Evolutionary conservation across 495 filamentous ascomycete species (phyloP).

Genomic region (Lichina pygmaea): DNA sequence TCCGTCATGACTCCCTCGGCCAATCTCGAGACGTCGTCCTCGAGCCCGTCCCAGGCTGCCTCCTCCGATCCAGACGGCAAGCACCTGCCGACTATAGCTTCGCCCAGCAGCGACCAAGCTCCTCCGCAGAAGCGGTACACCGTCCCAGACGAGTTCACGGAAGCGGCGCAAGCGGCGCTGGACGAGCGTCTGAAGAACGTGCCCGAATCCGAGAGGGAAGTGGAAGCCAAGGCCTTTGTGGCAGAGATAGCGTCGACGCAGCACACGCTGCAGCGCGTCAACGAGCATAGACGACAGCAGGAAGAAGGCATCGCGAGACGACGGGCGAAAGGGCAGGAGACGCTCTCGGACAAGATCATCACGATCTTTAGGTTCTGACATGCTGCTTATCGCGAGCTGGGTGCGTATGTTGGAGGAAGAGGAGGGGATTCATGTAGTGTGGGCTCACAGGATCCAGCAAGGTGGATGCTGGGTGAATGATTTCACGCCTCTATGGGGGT

Average conservation of each 20-base stretch:
- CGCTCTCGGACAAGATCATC: slow-evolving; percentile 20
- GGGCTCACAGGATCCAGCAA: no score
- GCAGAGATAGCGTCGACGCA: slow-evolving; percentile 30
- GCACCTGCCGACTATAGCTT: no score
- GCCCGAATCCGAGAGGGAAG: slow-evolving; percentile 29
- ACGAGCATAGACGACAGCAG: slow-evolving; percentile 26
- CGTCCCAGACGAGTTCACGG: slow-evolving; percentile 9
- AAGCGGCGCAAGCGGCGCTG: slow-evolving; percentile 16
- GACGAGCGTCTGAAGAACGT: slow-evolving; percentile 29
- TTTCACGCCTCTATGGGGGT: no score
- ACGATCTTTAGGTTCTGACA: slow-evolving; percentile 7
- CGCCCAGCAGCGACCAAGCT: no score
- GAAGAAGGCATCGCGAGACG: slow-evolving; percentile 27
- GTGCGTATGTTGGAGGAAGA: no score
- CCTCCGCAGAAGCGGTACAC: background rate
- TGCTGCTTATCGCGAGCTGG: no score
- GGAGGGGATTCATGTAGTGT: no score
- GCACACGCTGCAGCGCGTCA: slow-evolving; percentile 23
- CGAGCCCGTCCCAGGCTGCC: background rate
- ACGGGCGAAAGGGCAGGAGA: slow-evolving; percentile 29
- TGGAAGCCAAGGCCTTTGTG: slow-evolving; percentile 36
- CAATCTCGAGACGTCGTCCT: no score
- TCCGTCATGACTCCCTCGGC: no score
- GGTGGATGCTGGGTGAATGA: no score
- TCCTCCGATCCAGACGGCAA: background rate